These are phyloP conservation scores for Brassica napus DNA, from an alignment of 345 rosid species.

Conservation along the genomic window DNA sequence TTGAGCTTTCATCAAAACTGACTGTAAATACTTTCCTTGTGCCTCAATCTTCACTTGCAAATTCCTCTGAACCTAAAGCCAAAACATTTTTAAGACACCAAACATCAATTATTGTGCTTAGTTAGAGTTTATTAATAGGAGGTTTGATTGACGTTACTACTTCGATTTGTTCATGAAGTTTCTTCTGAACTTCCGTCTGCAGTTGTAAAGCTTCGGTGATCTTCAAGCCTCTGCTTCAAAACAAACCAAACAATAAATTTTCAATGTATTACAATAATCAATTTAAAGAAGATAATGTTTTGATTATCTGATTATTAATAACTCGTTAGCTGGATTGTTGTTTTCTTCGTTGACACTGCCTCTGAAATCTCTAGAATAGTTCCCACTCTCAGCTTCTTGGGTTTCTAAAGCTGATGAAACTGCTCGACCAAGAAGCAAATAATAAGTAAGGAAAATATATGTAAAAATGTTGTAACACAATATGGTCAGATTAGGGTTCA, in stretches of 20 bases:
- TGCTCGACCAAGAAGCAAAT: slow-evolving; percentile 20
- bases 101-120: background rate
- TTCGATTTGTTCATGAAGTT: slow-evolving; percentile 94
- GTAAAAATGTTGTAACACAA: background rate
- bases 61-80: slow-evolving; percentile 81
- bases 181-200: slow-evolving; percentile 93
- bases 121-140: background rate
- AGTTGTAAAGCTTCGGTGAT: slow-evolving; percentile 79
- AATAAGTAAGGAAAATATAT: background rate
- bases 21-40: slow-evolving; percentile 88
- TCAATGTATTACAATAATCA: background rate
- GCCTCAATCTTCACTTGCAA: slow-evolving; percentile 95
- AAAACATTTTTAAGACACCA: background rate
- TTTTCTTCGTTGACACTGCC: slow-evolving; percentile 41
- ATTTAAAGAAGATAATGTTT: background rate
- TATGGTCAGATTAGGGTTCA: slow-evolving; percentile 18
- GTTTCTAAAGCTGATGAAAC: slow-evolving; percentile 34
- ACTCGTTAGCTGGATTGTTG: slow-evolving; percentile 51
- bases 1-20: slow-evolving; percentile 85
- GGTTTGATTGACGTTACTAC: slow-evolving; percentile 38
- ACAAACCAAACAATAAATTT: slow-evolving; percentile 13
- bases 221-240: slow-evolving; percentile 59
- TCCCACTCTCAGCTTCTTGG: slow-evolving; percentile 33
- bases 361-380: slow-evolving; percentile 18
- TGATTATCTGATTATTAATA: slow-evolving; percentile 42